phyloP scores from a whole-genome alignment of 768 basidiomycete species.

The Ramaria rubella region DNA sequence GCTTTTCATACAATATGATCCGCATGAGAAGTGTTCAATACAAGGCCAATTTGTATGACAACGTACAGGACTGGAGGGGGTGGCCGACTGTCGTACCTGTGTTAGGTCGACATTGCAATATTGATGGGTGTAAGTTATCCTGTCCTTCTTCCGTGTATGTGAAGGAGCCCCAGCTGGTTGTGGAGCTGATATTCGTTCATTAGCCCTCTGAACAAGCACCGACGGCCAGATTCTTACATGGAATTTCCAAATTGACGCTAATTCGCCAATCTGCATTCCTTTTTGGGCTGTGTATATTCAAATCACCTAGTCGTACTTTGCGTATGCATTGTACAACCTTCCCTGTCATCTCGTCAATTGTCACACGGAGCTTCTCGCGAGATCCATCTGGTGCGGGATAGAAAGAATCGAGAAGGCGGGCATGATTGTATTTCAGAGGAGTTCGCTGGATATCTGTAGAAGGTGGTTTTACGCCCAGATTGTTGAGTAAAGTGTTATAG shows the following conservation, averaged over 20 bases:
- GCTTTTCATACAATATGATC: constrained; percentile 1
- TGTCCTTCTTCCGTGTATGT: constrained; percentile 72
- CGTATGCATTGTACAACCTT: constrained; percentile 58
- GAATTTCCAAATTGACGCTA: constrained; percentile 87
- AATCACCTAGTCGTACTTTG: constrained; percentile 78
- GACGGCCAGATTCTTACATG: constrained; percentile 45
- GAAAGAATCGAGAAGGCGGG: constrained; percentile 74
- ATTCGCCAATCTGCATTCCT: constrained; percentile 85
- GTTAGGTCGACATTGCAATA: constrained; percentile 92
- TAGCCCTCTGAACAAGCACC: not conserved
- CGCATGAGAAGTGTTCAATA: not conserved
- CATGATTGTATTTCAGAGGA: constrained; percentile 69
- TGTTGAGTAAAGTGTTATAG: constrained; percentile 83
- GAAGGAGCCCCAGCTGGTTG: constrained; percentile 60
- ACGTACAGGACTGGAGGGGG: constrained; percentile 47
- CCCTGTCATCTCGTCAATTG: constrained; percentile 69
- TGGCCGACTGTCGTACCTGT: constrained; percentile 62
- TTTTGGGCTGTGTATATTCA: constrained; percentile 84
- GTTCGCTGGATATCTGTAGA: constrained; percentile 45
- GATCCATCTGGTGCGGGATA: constrained; percentile 39
- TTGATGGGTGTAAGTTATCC: constrained; percentile 90
- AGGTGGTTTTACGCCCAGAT: constrained; percentile 53
- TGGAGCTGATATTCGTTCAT: constrained; percentile 35
- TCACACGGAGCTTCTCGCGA: constrained; percentile 63
- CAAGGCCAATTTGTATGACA: not conserved